Base-by-base conservation (phyloP, 331 rosid species). In the Malus hybrid region DNA sequence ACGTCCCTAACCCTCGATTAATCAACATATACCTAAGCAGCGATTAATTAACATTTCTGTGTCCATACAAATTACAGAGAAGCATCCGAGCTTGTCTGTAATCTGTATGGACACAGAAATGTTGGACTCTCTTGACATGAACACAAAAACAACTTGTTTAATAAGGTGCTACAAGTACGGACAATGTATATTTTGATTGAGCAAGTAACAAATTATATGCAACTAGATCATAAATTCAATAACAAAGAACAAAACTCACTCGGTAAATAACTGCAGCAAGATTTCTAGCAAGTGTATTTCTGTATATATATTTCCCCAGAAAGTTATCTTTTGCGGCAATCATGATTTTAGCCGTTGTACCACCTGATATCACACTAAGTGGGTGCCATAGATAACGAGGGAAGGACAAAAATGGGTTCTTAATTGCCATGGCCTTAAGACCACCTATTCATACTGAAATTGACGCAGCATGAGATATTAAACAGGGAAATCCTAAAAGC, bases 331-430 rank as follows among this genome's bases (percentile, higher is more conserved):
- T 94, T 2, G 97, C 97, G 1, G 97, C 96, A 77, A 94, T 86
- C 99, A 94, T 94, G 83, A 94, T 92, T 81, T 94, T 94, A 46
- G 99, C 99, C 2, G 99, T 92, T 77, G 99, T 94, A 10, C 99
- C 96, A 19, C 99, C 97, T 1, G 90, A 29, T 19, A 94, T 85
- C 33, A 94, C 80, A 82, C 96, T 92, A 44, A 94, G 96, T 65
- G 99, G 99, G 82, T 94, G 92, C 97, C 99, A 94, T 22, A 88
- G 84, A 75, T 89, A 81, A 65, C 24, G 24, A 24, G 24, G 24
- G 24, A 24, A 24, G 24, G 24, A 24, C 24, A 24, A 24, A 24
- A 24, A 24, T 24, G 24, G 24, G 24, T 24, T 24, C 24, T 24
- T 24, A 24, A 24, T 24, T 24, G 24, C 24, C 24, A 24, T 24